A percentile compares a stretch with the other conserved stretches of the same genome.
phyloP scores from a whole-genome alignment of 768 basidiomycete genomes.

The Leucocoprinus leucothites region DNA sequence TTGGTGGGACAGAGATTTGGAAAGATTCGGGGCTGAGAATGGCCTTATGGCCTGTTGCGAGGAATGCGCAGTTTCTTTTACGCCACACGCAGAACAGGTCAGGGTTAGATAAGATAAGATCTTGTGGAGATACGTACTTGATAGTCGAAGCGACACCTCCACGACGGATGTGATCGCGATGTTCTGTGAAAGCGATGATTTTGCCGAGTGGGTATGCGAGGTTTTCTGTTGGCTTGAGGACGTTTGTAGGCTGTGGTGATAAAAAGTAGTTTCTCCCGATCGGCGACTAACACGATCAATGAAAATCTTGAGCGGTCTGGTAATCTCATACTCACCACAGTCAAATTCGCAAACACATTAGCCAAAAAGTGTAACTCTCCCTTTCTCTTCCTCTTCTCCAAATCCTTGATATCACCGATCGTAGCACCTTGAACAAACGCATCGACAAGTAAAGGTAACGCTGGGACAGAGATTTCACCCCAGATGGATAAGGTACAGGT shows the following conservation, averaged over 20 bases:
- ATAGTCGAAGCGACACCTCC: slow-evolving; percentile 85
- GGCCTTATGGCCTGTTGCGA: slow-evolving; percentile 63
- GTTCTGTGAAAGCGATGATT: slow-evolving; percentile 85
- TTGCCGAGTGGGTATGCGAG: slow-evolving; percentile 83
- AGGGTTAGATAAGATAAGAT: slow-evolving; percentile 1
- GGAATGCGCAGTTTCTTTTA: slow-evolving; percentile 75
- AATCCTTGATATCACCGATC: slow-evolving; percentile 45
- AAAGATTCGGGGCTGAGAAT: slow-evolving; percentile 66
- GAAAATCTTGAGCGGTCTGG: no score
- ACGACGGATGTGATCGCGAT: slow-evolving; percentile 79
- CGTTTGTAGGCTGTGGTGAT: slow-evolving; percentile 56
- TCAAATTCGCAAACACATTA: slow-evolving; percentile 91
- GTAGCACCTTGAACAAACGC: slow-evolving; percentile 79
- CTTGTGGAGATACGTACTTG: slow-evolving; percentile 52
- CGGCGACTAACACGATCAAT: slow-evolving; percentile 50
- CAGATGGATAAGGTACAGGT: slow-evolving; percentile 69
- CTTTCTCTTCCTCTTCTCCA: slow-evolving; percentile 55
- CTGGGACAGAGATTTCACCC: slow-evolving; percentile 49
- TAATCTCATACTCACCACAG: slow-evolving; percentile 72
- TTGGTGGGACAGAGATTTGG: slow-evolving; percentile 54
- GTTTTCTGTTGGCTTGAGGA: slow-evolving; percentile 36
- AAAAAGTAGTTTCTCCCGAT: slow-evolving; percentile 79
- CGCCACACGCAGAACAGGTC: slow-evolving; percentile 12
- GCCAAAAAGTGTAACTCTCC: slow-evolving; percentile 88
- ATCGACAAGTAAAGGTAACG: slow-evolving; percentile 82